These are phyloP conservation scores for Aureobasidium leucospermi DNA, from an alignment of 2,329 filamentous ascomycete species.

Conservation along the genomic window DNA sequence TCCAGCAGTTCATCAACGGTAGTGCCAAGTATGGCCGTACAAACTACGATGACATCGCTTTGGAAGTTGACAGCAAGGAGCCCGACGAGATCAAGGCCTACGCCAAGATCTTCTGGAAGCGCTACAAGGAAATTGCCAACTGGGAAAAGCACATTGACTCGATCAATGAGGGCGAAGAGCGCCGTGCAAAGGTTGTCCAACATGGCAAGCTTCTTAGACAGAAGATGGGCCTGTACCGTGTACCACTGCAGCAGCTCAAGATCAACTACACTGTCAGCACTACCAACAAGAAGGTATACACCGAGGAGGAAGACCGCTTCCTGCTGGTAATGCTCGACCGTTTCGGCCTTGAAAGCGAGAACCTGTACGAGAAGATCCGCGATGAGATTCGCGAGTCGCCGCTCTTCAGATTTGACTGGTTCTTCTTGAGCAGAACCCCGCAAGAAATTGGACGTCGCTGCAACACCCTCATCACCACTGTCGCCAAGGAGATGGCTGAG, in stretches of 20 bases:
- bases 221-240: slow-evolving; percentile 96
- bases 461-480: slow-evolving; percentile 87
- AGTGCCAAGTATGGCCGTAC: slow-evolving; percentile 85
- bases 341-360: slow-evolving; percentile 84
- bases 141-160: slow-evolving; percentile 82
- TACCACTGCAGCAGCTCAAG: slow-evolving; percentile 93
- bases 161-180: slow-evolving; percentile 89
- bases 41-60: slow-evolving; percentile 76
- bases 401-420: slow-evolving; percentile 98
- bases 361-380: slow-evolving; percentile 87
- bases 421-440: slow-evolving; percentile 91
- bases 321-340: slow-evolving; percentile 87
- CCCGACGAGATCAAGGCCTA: slow-evolving; percentile 81
- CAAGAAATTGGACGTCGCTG: slow-evolving; percentile 88
- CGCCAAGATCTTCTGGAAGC: slow-evolving; percentile 92
- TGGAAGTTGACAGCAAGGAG: slow-evolving; percentile 86
- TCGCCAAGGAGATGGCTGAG: slow-evolving; percentile 86
- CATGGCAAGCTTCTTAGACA: slow-evolving; percentile 88
- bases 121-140: slow-evolving; percentile 83
- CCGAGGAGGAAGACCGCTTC: slow-evolving; percentile 95
- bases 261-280: slow-evolving; percentile 98
- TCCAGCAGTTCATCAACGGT: slow-evolving; percentile 95
- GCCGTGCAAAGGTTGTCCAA: slow-evolving; percentile 78
- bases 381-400: slow-evolving; percentile 93
- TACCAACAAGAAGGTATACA: slow-evolving; percentile 99